Evolutionary conservation across 352 stramenopile genomes (phyloP), one percentile per base, ranked within the genome.

Genomic region (Globisporangium recalcitrans): DNA sequence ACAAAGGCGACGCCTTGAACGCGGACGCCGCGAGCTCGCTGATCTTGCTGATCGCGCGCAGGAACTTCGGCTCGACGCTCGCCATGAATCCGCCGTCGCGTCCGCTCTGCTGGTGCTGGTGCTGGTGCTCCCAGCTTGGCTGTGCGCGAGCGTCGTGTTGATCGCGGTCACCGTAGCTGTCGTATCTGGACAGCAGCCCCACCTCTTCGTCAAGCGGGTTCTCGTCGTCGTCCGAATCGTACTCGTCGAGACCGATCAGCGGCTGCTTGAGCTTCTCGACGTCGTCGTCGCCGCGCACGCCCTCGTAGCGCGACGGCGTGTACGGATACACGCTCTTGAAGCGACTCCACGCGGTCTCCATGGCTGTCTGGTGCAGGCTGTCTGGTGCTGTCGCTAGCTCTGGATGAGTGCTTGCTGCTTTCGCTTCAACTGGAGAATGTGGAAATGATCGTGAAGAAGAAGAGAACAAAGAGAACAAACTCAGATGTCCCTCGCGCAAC

Each of bases 241-340:
- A 51, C 22, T 68, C 60, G 19, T 68, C 52, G n/a, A 47, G 47
- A n/a, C 61, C 58, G 63, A 80, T 74, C 13, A 80, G 65, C 53
- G 73, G 73, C 65, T 78, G 70, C 49, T 70, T 69, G 58, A 80
- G 68, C 44, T 68, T 69, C 58, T 68, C 63, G 10, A 65, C 63
- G 11, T 74, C 70, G 52, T 80, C 67, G 49, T 78, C 70, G 56
- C 40, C 51, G 22, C 67, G 26, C 10, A 66, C 52, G 22, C 44
- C n/a, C 27, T 62, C 62, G 40, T 68, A 77, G 21, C 67, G 69
- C 38, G 65, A 70, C 14, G 59, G 47, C 16, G 58, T 52, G 54
- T 65, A 64, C 32, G 59, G 63, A 47, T 72, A 74, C 31, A 55
- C 51, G 61, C 67, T 70, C 46, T 57, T 57, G 57, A 68, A 53